Conservation (phyloP, 352 stramenopile species). For the Pythium sukuiense region DNA sequence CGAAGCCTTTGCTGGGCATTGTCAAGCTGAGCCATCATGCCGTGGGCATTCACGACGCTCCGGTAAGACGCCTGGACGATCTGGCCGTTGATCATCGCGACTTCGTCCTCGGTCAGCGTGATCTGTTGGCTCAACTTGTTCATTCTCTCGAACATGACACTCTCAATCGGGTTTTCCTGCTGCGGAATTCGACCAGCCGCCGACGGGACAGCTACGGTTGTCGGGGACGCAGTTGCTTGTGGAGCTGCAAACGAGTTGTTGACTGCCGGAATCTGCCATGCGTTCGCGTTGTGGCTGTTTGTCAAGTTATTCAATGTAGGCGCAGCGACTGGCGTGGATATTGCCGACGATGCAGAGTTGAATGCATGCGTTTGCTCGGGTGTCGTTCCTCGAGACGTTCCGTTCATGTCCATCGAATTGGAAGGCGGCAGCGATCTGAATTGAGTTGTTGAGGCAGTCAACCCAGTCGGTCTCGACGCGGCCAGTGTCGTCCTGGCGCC, state of each 20-base stretch:
- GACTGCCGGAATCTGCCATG: not conserved
- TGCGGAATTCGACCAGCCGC: not conserved
- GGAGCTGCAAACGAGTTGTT: not conserved
- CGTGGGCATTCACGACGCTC: conserved; percentile 38
- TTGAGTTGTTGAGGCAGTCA: not conserved
- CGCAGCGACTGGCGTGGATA: not conserved
- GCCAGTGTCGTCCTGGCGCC: not conserved
- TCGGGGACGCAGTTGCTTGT: not conserved
- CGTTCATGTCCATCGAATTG: not conserved
- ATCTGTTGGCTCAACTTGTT: conserved; percentile 47
- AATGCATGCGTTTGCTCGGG: not conserved
- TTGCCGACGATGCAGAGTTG: not conserved
- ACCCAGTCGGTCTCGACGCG: not conserved
- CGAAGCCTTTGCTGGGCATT: conserved; percentile 32
- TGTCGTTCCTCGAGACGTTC: not conserved
- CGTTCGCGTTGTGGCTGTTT: not conserved
- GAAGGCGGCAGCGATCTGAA: not conserved
- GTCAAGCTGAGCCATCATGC: conserved; percentile 35
- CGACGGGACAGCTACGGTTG: not conserved
- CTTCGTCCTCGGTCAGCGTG: conserved; percentile 40
- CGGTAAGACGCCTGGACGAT: conserved; percentile 50
- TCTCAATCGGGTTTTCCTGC: conserved; percentile 48
- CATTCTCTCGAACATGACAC: conserved; percentile 57
- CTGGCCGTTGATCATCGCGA: conserved; percentile 38
- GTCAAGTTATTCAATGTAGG: not conserved